A percentile compares a stretch with the other conserved stretches of the same genome.
Conservation (phyloP, 139 green algal genomes). For the Ettlia oleoabundans region DNA sequence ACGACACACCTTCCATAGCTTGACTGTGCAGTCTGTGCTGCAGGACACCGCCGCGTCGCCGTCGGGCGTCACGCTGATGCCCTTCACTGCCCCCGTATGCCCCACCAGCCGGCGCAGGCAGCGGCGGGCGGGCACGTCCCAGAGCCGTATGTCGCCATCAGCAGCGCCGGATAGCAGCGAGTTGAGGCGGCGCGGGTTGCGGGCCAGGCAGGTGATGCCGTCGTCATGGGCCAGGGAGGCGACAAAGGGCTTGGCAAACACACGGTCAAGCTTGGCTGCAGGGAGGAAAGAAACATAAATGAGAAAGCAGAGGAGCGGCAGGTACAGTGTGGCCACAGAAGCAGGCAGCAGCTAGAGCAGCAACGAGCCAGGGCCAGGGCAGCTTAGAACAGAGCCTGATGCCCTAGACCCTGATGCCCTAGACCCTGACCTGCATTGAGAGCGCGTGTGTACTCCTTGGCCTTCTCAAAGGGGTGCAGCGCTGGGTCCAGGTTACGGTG, state of each 20-base stretch:
- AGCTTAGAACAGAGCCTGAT: too few species aligned
- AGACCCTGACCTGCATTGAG: conserved; percentile 91
- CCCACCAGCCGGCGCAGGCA: conserved; percentile 77
- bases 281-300: not conserved
- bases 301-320: not conserved
- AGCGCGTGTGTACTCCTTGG: conserved; percentile 92
- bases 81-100: conserved; percentile 79
- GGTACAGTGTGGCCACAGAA: not conserved
- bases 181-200: conserved; percentile 83
- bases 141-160: conserved; percentile 78
- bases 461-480: conserved; percentile 91
- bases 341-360: conserved; percentile 33
- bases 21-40: conserved; percentile 87
- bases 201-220: conserved; percentile 85
- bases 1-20: conserved; percentile 79
- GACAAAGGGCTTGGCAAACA: conserved; percentile 99
- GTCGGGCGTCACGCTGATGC: conserved; percentile 80
- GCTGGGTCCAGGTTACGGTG: conserved; percentile 93
- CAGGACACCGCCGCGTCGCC: conserved; percentile 83
- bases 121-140: conserved; percentile 84
- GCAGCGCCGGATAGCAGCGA: conserved; percentile 75
- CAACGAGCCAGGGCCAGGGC: too few species aligned
- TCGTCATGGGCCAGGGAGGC: conserved; percentile 89
- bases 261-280: conserved; percentile 90
- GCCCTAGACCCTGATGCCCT: too few species aligned